phyloP scores from a whole-genome alignment of 1,139 yeast genomes.

The Kodamaea fungicola region DNA sequence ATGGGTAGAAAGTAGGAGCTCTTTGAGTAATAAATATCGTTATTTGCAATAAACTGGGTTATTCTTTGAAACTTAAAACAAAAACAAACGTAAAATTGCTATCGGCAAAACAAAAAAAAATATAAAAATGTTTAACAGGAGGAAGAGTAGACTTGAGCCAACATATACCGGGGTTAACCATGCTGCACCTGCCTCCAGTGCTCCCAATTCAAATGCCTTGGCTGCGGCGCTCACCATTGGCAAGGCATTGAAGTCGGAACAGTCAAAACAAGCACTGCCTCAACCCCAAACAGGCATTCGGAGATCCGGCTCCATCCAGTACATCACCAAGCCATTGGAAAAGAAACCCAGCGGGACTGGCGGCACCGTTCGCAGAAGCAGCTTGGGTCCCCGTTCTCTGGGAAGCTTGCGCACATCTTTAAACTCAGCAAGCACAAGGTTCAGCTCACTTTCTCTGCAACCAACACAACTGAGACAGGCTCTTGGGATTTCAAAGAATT shows the following conservation, averaged over 20 bases:
- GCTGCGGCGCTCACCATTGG: constrained; percentile 50
- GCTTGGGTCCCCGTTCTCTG: not conserved
- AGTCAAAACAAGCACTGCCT: constrained; percentile 11
- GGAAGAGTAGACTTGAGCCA: constrained; percentile 33
- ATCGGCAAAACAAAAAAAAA: not conserved
- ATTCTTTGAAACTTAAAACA: not conserved
- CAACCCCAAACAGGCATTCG: constrained; percentile 8
- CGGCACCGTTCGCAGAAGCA: constrained; percentile 1
- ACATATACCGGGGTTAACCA: constrained; percentile 48
- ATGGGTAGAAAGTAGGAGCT: too few relatives aligned
- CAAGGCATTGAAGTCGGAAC: constrained; percentile 19
- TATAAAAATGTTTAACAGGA: constrained; percentile 30
- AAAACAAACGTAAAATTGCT: not conserved
- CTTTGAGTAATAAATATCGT: too few relatives aligned
- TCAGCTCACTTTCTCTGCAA: constrained; percentile 5
- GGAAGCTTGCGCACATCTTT: constrained; percentile 1
- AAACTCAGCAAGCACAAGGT: constrained; percentile 1
- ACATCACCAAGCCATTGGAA: constrained; percentile 11
- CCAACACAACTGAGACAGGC: constrained; percentile 8
- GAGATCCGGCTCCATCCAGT: constrained; percentile 14
- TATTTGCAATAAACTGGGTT: too few relatives aligned
- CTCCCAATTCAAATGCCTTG: constrained; percentile 40
- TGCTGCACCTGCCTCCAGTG: constrained; percentile 27
- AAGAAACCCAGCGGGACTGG: constrained; percentile 1
- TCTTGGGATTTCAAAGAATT: constrained; percentile 3